These are phyloP conservation scores for Magnolia kwangsiensis DNA, from an alignment of 164 flowering plant genomes.

Conservation along the genomic window DNA sequence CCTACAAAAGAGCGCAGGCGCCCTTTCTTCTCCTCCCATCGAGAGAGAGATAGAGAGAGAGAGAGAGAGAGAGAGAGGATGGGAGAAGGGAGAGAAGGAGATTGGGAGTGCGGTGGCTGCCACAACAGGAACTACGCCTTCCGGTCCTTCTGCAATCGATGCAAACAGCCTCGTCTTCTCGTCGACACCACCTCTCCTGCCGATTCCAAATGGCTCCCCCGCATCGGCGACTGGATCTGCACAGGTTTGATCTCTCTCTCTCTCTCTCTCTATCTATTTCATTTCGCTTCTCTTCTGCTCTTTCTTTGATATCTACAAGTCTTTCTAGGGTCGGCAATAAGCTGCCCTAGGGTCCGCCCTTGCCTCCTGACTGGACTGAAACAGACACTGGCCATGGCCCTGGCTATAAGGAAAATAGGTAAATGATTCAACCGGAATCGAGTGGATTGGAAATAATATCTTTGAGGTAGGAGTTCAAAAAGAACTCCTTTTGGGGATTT, in stretches of 20 bases:
- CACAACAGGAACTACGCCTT: conserved; percentile 87
- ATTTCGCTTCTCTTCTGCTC: not conserved
- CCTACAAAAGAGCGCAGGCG: not conserved
- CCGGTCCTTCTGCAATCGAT: conserved; percentile 82
- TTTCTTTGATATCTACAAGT: too few species aligned
- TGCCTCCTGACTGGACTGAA: too few species aligned
- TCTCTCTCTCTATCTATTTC: not conserved
- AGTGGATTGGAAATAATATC: too few species aligned
- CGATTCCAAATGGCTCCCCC: conserved; percentile 92
- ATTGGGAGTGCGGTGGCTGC: conserved; percentile 92
- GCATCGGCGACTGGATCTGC: conserved; percentile 96
- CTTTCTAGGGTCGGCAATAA: too few species aligned
- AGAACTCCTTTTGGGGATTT: too few species aligned
- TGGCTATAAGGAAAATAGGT: too few species aligned
- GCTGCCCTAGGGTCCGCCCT: too few species aligned
- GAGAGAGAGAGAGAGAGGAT: conserved; percentile 17
- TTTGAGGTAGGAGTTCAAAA: too few species aligned
- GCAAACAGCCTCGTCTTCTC: conserved; percentile 91
- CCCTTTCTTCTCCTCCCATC: too few species aligned
- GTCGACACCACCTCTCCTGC: conserved; percentile 80
- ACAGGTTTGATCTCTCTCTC: conserved; percentile 37
- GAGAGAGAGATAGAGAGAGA: not conserved
- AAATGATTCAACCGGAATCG: too few species aligned
- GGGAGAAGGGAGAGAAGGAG: conserved; percentile 87
- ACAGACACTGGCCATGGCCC: too few species aligned